Evolutionary conservation across 1,284 basidiomycete genomes (phyloP), one percentile per base, ranked within the genome.

Genomic region (Cutaneotrichosporon mucoides): DNA sequence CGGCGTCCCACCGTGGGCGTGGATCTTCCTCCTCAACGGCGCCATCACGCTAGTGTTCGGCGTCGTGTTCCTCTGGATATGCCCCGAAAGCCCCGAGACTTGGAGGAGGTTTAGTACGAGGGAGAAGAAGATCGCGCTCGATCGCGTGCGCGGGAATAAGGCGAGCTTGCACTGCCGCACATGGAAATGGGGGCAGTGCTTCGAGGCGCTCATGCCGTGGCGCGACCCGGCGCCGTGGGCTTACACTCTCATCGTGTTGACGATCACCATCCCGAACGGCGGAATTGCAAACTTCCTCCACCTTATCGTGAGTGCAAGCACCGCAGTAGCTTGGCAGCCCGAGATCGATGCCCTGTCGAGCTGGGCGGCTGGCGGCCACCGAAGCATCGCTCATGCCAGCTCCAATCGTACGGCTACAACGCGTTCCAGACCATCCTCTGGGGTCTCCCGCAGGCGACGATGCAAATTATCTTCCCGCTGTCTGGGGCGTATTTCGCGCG

Each of bases 21-120:
- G 69, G 70, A 73, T 73, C 56, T 73, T 71, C 58, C 57, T 73
- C 53, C 60, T 73, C 57, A 69, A 72, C 54, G 70, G 70, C 12
- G 63, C 56, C 38, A 56, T 75, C 53, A 76, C 74, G 24, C 55
- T 72, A 34, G 40, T 73, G 46, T 70, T 69, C 38, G 67, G 67
- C 11, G 24, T 56, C 33, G 49, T 71, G 15, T 73, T 72, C 54
- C 52, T 75, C 34, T 50, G 58, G 35, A 42, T 71, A 6, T 73
- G 69, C 50, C 74, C 73, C 4, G 70, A 73, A 52, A 66, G 65
- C 42, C 73, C 70, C 3, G 66, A 68, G 40, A 63, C 56, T 3
- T 66, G 63, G 12, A 57, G 58, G 37, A 65, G 69, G 55, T 62
- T 76, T 9, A 59, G 55, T 6, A 44, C 59, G 4, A 61, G 62